Conservation (phyloP, 2,329 filamentous ascomycete species). For the Aspergillus ochraceus region DNA sequence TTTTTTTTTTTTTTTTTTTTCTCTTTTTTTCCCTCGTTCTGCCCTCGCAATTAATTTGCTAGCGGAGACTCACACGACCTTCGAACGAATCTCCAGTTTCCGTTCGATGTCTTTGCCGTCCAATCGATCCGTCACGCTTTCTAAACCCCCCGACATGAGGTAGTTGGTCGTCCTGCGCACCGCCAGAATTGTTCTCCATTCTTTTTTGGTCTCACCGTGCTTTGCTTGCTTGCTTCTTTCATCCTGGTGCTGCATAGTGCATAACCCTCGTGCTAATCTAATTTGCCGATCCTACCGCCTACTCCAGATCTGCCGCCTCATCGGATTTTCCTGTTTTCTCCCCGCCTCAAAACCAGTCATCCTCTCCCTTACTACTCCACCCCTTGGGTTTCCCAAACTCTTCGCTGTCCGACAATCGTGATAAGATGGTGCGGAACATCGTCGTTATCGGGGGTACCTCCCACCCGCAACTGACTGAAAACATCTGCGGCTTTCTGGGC, state of each 20-base stretch:
- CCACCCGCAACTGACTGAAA: conserved; percentile 82
- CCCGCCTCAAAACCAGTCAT: conserved; percentile 21
- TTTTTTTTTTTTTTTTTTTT: conserved; percentile 29
- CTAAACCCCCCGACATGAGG: conserved; percentile 33
- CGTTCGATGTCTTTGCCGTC: conserved; percentile 22
- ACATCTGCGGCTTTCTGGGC: conserved; percentile 83
- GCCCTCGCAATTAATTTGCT: conserved; percentile 17
- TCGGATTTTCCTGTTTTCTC: conserved; percentile 27
- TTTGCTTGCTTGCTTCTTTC: background rate
- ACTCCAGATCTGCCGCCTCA: conserved; percentile 31
- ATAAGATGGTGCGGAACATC: conserved; percentile 85
- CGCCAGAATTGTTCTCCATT: conserved; percentile 7
- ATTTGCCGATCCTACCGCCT: conserved; percentile 21
- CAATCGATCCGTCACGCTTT: conserved; percentile 21
- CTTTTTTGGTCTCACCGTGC: background rate
- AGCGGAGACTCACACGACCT: conserved; percentile 33
- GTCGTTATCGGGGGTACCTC: conserved; percentile 91
- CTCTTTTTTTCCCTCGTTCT: conserved; percentile 11
- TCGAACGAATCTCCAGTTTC: conserved; percentile 13
- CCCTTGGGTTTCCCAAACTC: conserved; percentile 16
- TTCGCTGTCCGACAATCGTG: conserved; percentile 11
- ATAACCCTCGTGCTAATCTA: conserved; percentile 16
- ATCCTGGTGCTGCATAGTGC: background rate
- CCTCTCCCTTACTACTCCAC: conserved; percentile 14
- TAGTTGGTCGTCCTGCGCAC: conserved; percentile 26